Evolutionary conservation across 2,329 filamentous ascomycete species (phyloP), one percentile per base, ranked within the genome.

Genomic region (Blumeriella jaapii): DNA sequence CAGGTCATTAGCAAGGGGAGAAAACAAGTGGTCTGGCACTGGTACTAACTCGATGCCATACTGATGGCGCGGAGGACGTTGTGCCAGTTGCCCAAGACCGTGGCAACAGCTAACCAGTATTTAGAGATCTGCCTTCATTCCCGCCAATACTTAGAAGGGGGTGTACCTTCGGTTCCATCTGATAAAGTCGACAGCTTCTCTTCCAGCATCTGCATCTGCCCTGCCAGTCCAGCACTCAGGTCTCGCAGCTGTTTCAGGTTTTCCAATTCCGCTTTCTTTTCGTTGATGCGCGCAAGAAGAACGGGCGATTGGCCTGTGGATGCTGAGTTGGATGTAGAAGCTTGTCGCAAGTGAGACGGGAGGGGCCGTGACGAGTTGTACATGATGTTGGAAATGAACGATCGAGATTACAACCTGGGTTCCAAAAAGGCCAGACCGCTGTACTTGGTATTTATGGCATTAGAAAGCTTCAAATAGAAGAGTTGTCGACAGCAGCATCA

Each of bases 61-160:
- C 81, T 81, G 53, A 93, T 87, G 26, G 82, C 82, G 46, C 80
- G 69, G 41, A 93, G 67, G 45, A 93, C 83, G 50, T 84, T 87
- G 58, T 87, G 80, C 84, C 84, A 93, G 57, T 91, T 93, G 34
- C 78, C 73, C 55, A 93, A 65, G 14, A 93, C 83, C n/a, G 78
- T 71, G 24, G 84, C 83, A 51, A 93, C 84, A 41, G 81, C 82
- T 85, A 24, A 8, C 3, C 4, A 8, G 4, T 9, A 24, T 9
- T 24, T 24, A 55, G 36, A 34, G 14, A 6, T 15, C 36, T 16
- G 32, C 22, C 11, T 16, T 5, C 19, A 6, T 15, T 20, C 4
- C 15, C 8, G 15, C 12, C 24, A 19, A 9, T 6, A 10, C 10
- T 15, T 13, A 13, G 10, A 19, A 11, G 1, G 26, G 30, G 15